A percentile compares a stretch with the other conserved stretches of the same genome.
phyloP scores from a whole-genome alignment of 805 yeast genomes.

The Wickerhamomyces subpelliculosus region DNA sequence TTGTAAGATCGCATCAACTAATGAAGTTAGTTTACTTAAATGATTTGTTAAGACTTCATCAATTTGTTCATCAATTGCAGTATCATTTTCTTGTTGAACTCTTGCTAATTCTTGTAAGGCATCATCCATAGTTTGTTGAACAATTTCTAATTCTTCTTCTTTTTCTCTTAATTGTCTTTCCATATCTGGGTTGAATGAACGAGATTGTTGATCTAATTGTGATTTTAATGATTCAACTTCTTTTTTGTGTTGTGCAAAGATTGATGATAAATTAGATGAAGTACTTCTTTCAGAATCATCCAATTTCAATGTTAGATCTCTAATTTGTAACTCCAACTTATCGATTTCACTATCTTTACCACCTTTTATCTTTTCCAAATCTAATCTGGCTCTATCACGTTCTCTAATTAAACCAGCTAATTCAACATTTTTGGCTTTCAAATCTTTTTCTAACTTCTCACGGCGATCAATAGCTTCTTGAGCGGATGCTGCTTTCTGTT shows the following conservation, averaged over 20 bases:
- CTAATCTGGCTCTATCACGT: constrained; percentile 82
- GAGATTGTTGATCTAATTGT: constrained; percentile 21
- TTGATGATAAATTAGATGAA: constrained; percentile 52
- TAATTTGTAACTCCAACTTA: constrained; percentile 53
- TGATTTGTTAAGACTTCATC: constrained; percentile 44
- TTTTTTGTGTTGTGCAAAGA: constrained; percentile 54
- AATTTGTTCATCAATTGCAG: constrained; percentile 51
- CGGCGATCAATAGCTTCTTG: constrained; percentile 84
- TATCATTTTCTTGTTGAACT: constrained; percentile 39
- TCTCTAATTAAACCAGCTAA: constrained; percentile 84
- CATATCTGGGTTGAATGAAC: constrained; percentile 24
- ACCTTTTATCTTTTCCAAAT: constrained; percentile 64
- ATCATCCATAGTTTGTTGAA: constrained; percentile 73
- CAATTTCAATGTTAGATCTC: constrained; percentile 52
- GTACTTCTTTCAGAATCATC: constrained; percentile 56
- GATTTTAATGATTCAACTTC: constrained; percentile 50
- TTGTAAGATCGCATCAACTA: constrained; percentile 63
- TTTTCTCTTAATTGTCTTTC: constrained; percentile 50
- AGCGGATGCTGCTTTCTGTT: constrained; percentile 82
- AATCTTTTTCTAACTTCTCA: constrained; percentile 74
- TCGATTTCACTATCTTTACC: constrained; percentile 60
- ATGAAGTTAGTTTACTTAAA: constrained; percentile 41
- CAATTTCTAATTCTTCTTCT: constrained; percentile 72
- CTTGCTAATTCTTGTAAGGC: constrained; percentile 56
- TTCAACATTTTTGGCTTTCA: constrained; percentile 80